phyloP scores from a whole-genome alignment of 331 rosid genomes.

The Pyrus hybrid region DNA sequence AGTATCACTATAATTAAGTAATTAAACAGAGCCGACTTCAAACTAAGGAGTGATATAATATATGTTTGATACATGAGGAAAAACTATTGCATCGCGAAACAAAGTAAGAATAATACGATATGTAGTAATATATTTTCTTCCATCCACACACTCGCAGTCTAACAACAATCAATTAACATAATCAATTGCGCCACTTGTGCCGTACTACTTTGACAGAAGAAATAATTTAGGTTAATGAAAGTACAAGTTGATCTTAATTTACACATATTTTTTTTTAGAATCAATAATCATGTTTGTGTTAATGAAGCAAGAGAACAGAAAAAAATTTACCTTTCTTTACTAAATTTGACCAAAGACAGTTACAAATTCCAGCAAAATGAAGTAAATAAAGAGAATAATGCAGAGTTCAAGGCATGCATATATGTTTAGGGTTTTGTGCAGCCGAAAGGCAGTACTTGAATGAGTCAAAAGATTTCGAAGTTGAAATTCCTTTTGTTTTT shows the following conservation, averaged over 20 bases:
- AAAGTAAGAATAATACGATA: background rate
- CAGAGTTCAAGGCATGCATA: background rate
- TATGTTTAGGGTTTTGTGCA: background rate
- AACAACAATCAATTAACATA: background rate
- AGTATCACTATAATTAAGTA: no score
- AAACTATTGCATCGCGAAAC: background rate
- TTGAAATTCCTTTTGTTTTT: background rate
- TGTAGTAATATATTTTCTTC: background rate
- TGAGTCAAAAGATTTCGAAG: background rate
- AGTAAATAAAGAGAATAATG: background rate
- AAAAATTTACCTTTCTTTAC: background rate
- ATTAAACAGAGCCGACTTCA: no score
- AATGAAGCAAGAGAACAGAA: background rate
- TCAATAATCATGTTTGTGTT: background rate
- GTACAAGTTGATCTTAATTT: background rate
- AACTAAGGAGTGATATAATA: no score
- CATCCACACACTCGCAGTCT: background rate
- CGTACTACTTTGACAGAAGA: background rate
- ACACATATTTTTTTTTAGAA: no score
- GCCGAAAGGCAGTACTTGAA: background rate
- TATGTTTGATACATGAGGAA: background rate
- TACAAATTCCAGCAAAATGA: background rate
- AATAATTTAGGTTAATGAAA: background rate
- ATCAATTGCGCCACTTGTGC: background rate
- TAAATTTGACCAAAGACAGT: constrained; percentile 7